phyloP scores from a whole-genome alignment of 2,329 filamentous ascomycete species.

The Arthrinium puccinioides region DNA sequence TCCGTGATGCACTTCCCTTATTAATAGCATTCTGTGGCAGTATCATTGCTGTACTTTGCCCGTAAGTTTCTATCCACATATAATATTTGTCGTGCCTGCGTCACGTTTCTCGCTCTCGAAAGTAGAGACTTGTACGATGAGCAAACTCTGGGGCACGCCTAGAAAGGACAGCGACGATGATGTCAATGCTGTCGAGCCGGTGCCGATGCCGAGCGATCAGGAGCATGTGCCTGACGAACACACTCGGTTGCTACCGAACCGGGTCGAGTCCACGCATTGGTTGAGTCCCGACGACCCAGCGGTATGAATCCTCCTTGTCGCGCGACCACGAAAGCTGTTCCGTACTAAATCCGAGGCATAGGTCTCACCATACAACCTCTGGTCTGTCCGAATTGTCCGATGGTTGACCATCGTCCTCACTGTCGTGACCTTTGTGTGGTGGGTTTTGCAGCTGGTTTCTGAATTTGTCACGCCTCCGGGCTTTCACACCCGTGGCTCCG shows the following conservation, averaged over 20 bases:
- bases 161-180: conserved; percentile 11
- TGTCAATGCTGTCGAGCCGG: conserved; percentile 8
- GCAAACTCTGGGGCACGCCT: conserved; percentile 19
- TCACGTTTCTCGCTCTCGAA: no score
- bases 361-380: conserved; percentile 76
- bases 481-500: conserved; percentile 81
- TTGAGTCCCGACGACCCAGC: conserved; percentile 75
- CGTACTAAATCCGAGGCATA: conserved; percentile 5
- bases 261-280: conserved; percentile 51
- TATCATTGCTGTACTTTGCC: no score
- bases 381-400: conserved; percentile 76
- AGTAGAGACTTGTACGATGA: conserved; percentile 16
- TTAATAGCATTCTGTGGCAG: no score
- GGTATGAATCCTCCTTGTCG: conserved; percentile 34
- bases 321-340: background rate
- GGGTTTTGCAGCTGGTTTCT: conserved; percentile 81
- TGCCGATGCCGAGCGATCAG: conserved; percentile 13
- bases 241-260: conserved; percentile 62
- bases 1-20: no score
- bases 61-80: no score
- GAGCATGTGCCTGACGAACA: conserved; percentile 38
- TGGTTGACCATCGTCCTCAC: conserved; percentile 73
- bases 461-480: conserved; percentile 86
- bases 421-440: conserved; percentile 78
- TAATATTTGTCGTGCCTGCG: no score